These are phyloP conservation scores for Rhipidocladum racemiflorum DNA, from an alignment of 176 grass and related monocot genomes.

Conservation along the genomic window DNA sequence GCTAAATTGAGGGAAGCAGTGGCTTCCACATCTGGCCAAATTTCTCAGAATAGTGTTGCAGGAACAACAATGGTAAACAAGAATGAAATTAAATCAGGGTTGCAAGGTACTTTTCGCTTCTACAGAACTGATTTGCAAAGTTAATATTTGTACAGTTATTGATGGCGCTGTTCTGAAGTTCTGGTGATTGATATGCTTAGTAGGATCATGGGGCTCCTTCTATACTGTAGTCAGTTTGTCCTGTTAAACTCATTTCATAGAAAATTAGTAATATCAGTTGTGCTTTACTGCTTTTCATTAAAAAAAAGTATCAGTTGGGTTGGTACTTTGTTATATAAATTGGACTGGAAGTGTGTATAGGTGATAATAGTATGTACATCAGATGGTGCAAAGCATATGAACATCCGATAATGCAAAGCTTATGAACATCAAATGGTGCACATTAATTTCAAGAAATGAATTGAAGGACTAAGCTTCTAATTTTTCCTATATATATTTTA, in stretches of 20 bases:
- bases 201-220: background rate
- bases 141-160: background rate
- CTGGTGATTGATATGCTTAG: background rate
- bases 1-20: constrained; percentile 46
- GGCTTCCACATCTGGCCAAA: constrained; percentile 32
- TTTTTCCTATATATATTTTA: background rate
- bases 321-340: background rate
- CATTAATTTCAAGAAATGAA: background rate
- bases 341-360: background rate
- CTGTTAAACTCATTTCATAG: background rate
- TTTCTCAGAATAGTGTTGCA: constrained; percentile 13
- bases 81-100: constrained; percentile 10
- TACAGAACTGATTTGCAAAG: constrained; percentile 7
- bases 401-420: background rate
- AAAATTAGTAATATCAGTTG: background rate
- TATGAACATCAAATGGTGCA: background rate
- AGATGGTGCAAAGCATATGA: background rate
- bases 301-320: background rate
- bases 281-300: background rate
- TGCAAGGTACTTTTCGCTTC: constrained; percentile 20
- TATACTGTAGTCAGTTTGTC: background rate
- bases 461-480: background rate
- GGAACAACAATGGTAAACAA: background rate
- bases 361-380: background rate
- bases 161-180: background rate